These are phyloP conservation scores for Solanum paucissectum DNA, from an alignment of 257 asterid species.

Conservation along the genomic window DNA sequence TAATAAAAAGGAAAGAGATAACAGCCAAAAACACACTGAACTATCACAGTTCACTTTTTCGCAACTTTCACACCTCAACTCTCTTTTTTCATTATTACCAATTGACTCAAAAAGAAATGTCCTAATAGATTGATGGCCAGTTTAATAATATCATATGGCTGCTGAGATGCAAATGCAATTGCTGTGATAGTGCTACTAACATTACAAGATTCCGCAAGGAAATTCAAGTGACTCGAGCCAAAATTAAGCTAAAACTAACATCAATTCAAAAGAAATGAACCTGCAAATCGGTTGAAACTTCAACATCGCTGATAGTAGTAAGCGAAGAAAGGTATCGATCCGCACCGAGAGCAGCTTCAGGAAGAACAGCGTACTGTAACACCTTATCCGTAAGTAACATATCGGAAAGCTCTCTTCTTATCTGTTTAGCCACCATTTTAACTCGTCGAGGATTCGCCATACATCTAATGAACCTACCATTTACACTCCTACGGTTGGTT, in stretches of 20 bases:
- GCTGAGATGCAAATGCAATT: background rate
- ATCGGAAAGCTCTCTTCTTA: slow-evolving; percentile 80
- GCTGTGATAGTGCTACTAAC: background rate
- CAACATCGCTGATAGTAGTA: slow-evolving; percentile 89
- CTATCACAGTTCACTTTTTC: background rate
- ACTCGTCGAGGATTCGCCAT: slow-evolving; percentile 98
- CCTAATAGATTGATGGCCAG: background rate
- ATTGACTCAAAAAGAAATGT: background rate
- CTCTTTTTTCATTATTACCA: background rate
- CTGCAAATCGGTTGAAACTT: slow-evolving; percentile 92
- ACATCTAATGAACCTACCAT: slow-evolving; percentile 29
- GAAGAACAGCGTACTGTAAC: slow-evolving; percentile 81
- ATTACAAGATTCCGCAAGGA: background rate
- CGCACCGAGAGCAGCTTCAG: slow-evolving; percentile 95
- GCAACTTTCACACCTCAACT: background rate
- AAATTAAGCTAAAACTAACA: background rate
- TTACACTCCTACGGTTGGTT: background rate
- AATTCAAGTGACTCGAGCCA: background rate
- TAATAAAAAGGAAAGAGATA: background rate
- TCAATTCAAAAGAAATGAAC: slow-evolving; percentile 9
- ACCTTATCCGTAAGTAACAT: slow-evolving; percentile 88
- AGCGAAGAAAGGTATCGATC: slow-evolving; percentile 88
- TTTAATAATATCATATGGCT: background rate
- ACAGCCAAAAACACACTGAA: background rate
- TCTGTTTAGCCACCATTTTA: slow-evolving; percentile 95